These are phyloP conservation scores for Parastagonospora avenae DNA, from an alignment of 2,329 filamentous ascomycete genomes.

Conservation along the genomic window DNA sequence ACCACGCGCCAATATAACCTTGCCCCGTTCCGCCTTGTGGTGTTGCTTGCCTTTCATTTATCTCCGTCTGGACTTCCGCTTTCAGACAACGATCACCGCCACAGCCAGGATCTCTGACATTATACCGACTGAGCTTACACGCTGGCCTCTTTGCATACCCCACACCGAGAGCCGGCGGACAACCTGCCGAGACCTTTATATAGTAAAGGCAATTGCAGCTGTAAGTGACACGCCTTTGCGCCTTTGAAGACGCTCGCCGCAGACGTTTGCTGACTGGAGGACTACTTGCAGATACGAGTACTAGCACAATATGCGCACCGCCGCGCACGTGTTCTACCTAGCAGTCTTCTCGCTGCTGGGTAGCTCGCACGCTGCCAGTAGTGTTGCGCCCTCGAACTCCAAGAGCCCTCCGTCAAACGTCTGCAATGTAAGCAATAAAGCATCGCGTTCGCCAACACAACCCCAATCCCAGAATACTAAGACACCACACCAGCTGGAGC, in stretches of 20 bases:
- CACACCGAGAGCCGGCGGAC: slow-evolving; percentile 27
- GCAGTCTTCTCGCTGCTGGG: slow-evolving; percentile 65
- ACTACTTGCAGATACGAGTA: slow-evolving; percentile 18
- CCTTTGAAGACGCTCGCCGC: slow-evolving; percentile 24
- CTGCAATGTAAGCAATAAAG: slow-evolving; percentile 59
- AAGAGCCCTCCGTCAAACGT: slow-evolving; percentile 52
- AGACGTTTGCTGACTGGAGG: slow-evolving; percentile 44
- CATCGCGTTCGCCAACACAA: slow-evolving; percentile 22
- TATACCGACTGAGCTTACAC: slow-evolving; percentile 34
- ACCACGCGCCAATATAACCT: slow-evolving; percentile 17
- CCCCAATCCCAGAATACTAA: slow-evolving; percentile 38
- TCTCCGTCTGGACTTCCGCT: slow-evolving; percentile 23
- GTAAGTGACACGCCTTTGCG: slow-evolving; percentile 23
- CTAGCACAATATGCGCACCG: slow-evolving; percentile 54
- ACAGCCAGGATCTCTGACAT: slow-evolving; percentile 25
- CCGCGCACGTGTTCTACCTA: slow-evolving; percentile 63
- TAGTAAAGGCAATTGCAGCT: slow-evolving; percentile 15
- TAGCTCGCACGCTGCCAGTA: slow-evolving; percentile 51
- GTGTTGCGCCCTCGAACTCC: slow-evolving; percentile 45
- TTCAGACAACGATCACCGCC: slow-evolving; percentile 23
- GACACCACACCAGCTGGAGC: slow-evolving; percentile 72
- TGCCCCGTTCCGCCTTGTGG: slow-evolving; percentile 12
- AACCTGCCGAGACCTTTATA: slow-evolving; percentile 27
- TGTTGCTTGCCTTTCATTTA: slow-evolving; percentile 29
- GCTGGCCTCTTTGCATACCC: slow-evolving; percentile 45